Percentiles rank a stretch among this genome's conserved stretches.
phyloP scores from a whole-genome alignment of 176 grass and related monocot genomes.

The Chloris gayana region DNA sequence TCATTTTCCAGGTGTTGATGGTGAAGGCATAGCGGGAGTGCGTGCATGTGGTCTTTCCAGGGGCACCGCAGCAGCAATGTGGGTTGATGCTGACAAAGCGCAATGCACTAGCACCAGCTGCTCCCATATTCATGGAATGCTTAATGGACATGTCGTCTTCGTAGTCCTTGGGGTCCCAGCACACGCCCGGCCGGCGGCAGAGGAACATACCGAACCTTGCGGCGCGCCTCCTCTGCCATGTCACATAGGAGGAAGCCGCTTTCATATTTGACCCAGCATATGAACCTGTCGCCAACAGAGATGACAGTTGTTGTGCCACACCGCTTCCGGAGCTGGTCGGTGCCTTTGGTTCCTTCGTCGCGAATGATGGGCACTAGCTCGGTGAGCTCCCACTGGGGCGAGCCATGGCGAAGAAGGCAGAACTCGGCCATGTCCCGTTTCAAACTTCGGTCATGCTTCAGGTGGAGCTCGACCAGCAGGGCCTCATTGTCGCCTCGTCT shows the following conservation, averaged over 20 bases:
- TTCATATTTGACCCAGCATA: background rate
- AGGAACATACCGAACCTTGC: background rate
- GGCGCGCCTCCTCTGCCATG: background rate
- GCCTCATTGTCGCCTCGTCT: background rate
- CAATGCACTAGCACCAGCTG: too few relatives aligned
- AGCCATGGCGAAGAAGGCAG: background rate
- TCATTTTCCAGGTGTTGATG: too few relatives aligned
- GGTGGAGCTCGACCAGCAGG: background rate
- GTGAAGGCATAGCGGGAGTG: too few relatives aligned
- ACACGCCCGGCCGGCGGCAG: background rate
- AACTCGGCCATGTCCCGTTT: background rate
- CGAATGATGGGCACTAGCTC: background rate
- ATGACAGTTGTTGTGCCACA: background rate
- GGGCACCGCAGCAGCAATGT: too few relatives aligned
- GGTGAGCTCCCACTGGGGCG: background rate
- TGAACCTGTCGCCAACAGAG: background rate
- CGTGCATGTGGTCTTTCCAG: too few relatives aligned
- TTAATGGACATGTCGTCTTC: too few relatives aligned
- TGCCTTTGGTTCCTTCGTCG: background rate
- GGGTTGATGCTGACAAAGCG: too few relatives aligned
- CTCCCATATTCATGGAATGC: too few relatives aligned
- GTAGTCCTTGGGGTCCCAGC: too few relatives aligned
- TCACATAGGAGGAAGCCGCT: background rate
- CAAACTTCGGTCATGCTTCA: rapidly evolving
- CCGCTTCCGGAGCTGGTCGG: too few relatives aligned